These are phyloP conservation scores for baker's yeast (Saccharomyces cerevisiae) DNA, from an alignment of 805 yeast genomes.

Conservation along the genomic window DNA sequence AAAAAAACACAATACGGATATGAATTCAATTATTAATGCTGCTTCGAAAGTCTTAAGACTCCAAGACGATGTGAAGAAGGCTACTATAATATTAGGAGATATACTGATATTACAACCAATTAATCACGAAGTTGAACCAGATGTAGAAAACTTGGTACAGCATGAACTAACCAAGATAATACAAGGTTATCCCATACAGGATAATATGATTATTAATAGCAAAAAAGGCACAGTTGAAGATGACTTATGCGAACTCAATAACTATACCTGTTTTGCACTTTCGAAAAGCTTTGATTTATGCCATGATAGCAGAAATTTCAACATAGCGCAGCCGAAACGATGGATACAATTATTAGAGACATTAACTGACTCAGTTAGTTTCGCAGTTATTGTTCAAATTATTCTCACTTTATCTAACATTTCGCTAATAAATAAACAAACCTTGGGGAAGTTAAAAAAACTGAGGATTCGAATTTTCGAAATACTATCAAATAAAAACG, in stretches of 20 bases:
- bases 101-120: neutral
- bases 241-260: neutral
- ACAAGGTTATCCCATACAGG: neutral
- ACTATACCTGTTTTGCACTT: neutral
- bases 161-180: neutral
- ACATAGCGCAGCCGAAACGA: neutral
- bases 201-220: neutral
- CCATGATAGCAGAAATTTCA: neutral
- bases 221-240: neutral
- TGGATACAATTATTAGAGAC: neutral
- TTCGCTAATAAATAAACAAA: conserved; percentile 22
- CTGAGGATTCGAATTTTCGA: conserved; percentile 6
- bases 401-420: conserved; percentile 15
- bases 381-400: conserved; percentile 15
- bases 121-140: neutral
- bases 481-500: neutral
- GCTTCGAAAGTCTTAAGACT: neutral
- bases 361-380: neutral
- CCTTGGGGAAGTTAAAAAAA: conserved; percentile 7
- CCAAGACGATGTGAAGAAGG: neutral
- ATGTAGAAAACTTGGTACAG: neutral
- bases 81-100: neutral
- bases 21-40: neutral
- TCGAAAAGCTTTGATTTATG: neutral
- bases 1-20: neutral